Conservation (phyloP, 257 asterid species). For the Striga asiatica region DNA sequence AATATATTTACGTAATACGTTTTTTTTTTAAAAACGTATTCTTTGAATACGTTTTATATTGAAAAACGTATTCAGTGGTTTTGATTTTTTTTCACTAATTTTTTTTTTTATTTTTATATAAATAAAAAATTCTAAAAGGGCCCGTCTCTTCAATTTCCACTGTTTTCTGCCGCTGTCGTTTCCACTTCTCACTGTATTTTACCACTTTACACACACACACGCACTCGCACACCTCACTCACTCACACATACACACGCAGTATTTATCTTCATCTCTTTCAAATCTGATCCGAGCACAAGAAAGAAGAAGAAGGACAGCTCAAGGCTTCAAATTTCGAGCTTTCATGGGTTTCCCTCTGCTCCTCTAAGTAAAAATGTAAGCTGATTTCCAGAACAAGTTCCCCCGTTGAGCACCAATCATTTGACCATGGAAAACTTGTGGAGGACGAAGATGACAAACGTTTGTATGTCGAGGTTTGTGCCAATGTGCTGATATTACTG, state of each 20-base stretch:
- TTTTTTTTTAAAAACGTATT: no score
- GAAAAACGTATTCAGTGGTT: no score
- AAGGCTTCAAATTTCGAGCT: background rate
- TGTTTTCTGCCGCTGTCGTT: background rate
- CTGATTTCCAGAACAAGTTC: background rate
- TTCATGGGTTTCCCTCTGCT: background rate
- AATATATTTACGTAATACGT: no score
- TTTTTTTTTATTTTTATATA: background rate
- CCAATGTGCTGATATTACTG: no score
- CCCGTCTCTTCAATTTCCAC: background rate
- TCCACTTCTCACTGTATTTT: background rate
- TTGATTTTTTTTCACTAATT: no score
- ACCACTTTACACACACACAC: background rate
- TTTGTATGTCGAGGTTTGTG: background rate
- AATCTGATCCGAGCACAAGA: background rate
- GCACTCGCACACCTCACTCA: no score
- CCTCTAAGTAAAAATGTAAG: background rate
- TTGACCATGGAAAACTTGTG: background rate
- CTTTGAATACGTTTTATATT: no score
- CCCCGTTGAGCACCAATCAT: background rate
- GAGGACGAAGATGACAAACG: background rate
- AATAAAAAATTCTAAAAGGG: no score
- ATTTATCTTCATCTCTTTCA: background rate
- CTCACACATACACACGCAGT: background rate
- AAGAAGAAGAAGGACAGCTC: background rate